phyloP scores from a whole-genome alignment of 2,329 filamentous ascomycete species.

The Penicillium sp. region DNA sequence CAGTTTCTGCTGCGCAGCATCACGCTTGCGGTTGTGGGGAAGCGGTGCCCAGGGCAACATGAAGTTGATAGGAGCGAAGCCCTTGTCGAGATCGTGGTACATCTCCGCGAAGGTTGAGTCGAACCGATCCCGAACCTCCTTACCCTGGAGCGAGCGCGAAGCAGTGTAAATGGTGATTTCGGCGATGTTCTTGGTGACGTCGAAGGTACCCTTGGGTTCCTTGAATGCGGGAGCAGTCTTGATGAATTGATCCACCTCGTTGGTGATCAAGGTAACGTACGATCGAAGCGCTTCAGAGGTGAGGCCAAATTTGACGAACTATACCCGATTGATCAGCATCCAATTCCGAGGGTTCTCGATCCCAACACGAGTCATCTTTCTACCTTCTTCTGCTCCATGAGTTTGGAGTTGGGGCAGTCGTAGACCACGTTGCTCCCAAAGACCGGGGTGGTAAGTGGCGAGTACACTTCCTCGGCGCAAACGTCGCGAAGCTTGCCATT shows the following conservation, averaged over 20 bases:
- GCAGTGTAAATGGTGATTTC: slow-evolving; percentile 89
- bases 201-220: slow-evolving; percentile 61
- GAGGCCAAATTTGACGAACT: slow-evolving; percentile 62
- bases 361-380: slow-evolving; percentile 11
- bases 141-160: slow-evolving; percentile 77
- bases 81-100: slow-evolving; percentile 86
- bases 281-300: slow-evolving; percentile 59
- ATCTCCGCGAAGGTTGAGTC: slow-evolving; percentile 74
- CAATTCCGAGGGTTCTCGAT: neutral
- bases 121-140: slow-evolving; percentile 74
- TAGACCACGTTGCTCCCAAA: slow-evolving; percentile 87
- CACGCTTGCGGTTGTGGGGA: slow-evolving; percentile 79
- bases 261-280: slow-evolving; percentile 73
- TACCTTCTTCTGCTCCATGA: slow-evolving; percentile 96
- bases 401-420: slow-evolving; percentile 82
- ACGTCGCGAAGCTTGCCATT: slow-evolving; percentile 88
- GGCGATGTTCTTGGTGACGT: slow-evolving; percentile 71
- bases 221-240: slow-evolving; percentile 64
- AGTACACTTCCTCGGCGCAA: slow-evolving; percentile 86
- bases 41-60: slow-evolving; percentile 83
- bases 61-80: slow-evolving; percentile 85
- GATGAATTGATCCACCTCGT: slow-evolving; percentile 70
- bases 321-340: slow-evolving; percentile 8
- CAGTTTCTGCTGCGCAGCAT: slow-evolving; percentile 74
- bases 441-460: slow-evolving; percentile 63